A percentile compares a stretch with the other conserved stretches of the same genome.
phyloP scores from a whole-genome alignment of 2,329 filamentous ascomycete species.

The Fusarium paranaense region DNA sequence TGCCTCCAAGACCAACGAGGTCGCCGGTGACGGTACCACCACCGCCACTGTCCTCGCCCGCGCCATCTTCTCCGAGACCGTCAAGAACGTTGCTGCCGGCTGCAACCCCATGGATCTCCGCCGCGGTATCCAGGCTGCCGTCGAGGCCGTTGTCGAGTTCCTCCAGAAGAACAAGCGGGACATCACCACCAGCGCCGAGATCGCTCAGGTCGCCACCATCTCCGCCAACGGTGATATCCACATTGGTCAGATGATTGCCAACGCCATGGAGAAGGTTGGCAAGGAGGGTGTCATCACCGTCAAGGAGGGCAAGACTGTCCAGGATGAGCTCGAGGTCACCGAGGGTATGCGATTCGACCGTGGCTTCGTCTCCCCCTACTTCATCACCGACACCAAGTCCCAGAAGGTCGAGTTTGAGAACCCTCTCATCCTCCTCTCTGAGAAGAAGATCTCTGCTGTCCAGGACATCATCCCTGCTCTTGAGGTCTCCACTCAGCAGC shows the following conservation, averaged over 20 bases:
- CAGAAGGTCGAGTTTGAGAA: constrained; percentile 99
- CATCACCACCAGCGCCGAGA: constrained; percentile 96
- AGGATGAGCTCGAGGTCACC: constrained; percentile 97
- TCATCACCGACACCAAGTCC: constrained; percentile 98
- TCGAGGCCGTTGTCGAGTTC: constrained; percentile 94
- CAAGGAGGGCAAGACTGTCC: constrained; percentile 99
- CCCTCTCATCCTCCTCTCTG: constrained; percentile 95
- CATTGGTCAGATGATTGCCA: constrained; percentile 95
- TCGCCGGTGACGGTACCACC: constrained; percentile 97
- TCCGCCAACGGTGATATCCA: constrained; percentile 96
- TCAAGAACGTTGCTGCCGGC: constrained; percentile 99
- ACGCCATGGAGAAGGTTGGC: constrained; percentile 99
- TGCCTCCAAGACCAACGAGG: constrained; percentile 99
- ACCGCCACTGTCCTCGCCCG: constrained; percentile 96
- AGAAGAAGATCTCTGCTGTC: constrained; percentile 99
- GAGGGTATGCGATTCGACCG: constrained; percentile 99
- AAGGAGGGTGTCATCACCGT: constrained; percentile 99
- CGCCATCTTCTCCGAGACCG: constrained; percentile 99
- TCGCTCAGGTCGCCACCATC: constrained; percentile 98
- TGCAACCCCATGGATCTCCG: constrained; percentile 99
- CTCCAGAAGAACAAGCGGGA: constrained; percentile 96
- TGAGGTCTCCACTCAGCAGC: constrained; percentile 94
- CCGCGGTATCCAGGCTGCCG: constrained; percentile 95
- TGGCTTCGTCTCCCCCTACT: constrained; percentile 98
- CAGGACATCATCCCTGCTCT: constrained; percentile 99